Evolutionary conservation across 225 moss, liverwort and hornwort genomes (phyloP).

Genomic region (Lunularia cruciata): DNA sequence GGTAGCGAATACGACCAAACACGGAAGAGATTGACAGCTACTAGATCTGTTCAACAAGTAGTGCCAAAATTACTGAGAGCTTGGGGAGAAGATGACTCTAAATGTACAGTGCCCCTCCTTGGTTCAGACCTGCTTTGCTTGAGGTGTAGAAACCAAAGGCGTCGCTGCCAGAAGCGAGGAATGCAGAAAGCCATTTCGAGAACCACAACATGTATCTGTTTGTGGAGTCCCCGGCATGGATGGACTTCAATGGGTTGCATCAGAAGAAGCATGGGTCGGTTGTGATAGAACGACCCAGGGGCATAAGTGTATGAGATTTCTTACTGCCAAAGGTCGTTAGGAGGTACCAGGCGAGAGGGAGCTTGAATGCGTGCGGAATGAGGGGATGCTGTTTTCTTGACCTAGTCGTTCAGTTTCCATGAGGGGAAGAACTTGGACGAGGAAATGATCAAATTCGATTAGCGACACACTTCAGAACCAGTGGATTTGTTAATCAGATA

Average conservation of each 20-base stretch:
- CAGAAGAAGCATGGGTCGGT: too few species aligned
- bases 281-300: neutral
- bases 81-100: neutral
- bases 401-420: neutral
- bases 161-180: neutral
- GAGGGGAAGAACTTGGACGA: neutral
- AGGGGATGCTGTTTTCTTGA: neutral
- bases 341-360: neutral
- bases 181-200: slow-evolving; percentile 1
- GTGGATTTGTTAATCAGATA: neutral
- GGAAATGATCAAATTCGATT: slow-evolving; percentile 6
- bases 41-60: neutral
- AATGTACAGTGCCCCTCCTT: neutral
- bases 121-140: neutral
- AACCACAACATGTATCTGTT: neutral
- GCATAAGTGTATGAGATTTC: neutral
- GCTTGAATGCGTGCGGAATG: neutral
- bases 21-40: neutral
- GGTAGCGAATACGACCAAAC: neutral
- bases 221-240: neutral
- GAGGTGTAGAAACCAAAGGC: neutral
- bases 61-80: neutral
- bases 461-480: neutral
- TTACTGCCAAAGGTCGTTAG: neutral
- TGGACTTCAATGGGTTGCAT: neutral